Base-by-base conservation (phyloP, 192 early-diverging fungal species). In the Entomortierella beljakovae region DNA sequence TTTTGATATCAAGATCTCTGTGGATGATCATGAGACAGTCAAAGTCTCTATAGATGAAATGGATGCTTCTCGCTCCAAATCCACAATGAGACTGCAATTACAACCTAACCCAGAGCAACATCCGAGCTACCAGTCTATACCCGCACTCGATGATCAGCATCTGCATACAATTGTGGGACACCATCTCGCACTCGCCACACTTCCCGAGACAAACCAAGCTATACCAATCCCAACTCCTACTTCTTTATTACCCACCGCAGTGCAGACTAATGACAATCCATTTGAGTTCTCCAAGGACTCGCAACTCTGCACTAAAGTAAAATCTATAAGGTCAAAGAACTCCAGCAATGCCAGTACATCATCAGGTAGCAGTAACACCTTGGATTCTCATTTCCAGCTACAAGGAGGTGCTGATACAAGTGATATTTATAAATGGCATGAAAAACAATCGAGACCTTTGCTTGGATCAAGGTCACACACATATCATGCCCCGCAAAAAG, bases 391-490 rank as follows among this genome's bases (percentile, higher is more conserved):
- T 23, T 83, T 81, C 58, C 79, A 87, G 18, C 75, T 87, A 7
- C 81, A 80, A 35, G 85, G 85, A 32, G 57, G 74, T 1, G 83
- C 81, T 20, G 57, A 80, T 10, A 81, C 83, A 11, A 81, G 83
- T 53, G 85, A 87, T 33, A 74, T 87, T 0, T 87, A 87, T 57
- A 83, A 72, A 37, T 71, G 73, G 66, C 81, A 82, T 42, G 80
- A 81, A 26, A 64, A 79, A 49, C 61, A 84, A 32, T 62, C 80
- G 2, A 64, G 65, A 9, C 64, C 61, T 2, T 64, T 69, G 26
- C 28, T 75, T 8, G 57, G 79, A 28, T 64, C 68, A 3, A 52
- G 85, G 48, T 83, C 85, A 15, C 25, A 79, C 26, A 70, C 67
- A 13, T 79, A 79, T 43, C 67, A 79, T 31, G 75, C 68, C 1